Evolutionary conservation across 768 basidiomycete genomes (phyloP), one percentile per base, ranked within the genome.

Genomic region (Leucosporidium scottii): DNA sequence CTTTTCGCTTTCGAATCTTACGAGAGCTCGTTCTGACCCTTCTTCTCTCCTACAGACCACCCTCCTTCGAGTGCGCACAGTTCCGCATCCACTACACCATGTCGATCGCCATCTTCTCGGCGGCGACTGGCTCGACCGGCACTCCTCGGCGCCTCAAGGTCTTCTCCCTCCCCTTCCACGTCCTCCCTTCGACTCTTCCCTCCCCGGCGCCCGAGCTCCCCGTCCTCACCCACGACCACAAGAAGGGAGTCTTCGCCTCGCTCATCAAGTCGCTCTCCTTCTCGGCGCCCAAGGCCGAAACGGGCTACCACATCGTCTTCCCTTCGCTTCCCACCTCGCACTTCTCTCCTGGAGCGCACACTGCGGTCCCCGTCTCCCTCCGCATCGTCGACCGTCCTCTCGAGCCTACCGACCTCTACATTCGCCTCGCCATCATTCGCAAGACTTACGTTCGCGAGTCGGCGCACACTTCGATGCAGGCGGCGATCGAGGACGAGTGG

Each of bases 1-100:
- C 21, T 53, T 23, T 27, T 30, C 25, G 21, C 15, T 31, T 62
- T 39, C 20, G 23, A 63, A 25, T 1, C 15, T 13, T 57, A n/a
- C 4, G 18, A 25, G 30, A 9, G 15, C 20, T 21, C 10, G 18
- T 25, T 1, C 23, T 59, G 13, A 36, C 30, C 17, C 20, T 7
- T 60, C 39, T 18, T 7, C 0, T 23, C 28, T 2, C 34, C 2
- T 25, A 1, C 65, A 75, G 75, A 28, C 75, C 75, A 10, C 75
- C 75, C 27, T 75, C 75, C 20, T 74, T 74, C 72, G 75, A 76
- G 50, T 72, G 68, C 47, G 56, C 68, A 0, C 70, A 74, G 34
- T 74, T 74, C 69, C 70, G 74, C 21, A 73, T 76, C 47, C 66
- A 68, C 55, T 76, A 76, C 70, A 73, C 72, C 31, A 76, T 76